Conservation (phyloP, 768 basidiomycete genomes). For the Suillus bovinus region DNA sequence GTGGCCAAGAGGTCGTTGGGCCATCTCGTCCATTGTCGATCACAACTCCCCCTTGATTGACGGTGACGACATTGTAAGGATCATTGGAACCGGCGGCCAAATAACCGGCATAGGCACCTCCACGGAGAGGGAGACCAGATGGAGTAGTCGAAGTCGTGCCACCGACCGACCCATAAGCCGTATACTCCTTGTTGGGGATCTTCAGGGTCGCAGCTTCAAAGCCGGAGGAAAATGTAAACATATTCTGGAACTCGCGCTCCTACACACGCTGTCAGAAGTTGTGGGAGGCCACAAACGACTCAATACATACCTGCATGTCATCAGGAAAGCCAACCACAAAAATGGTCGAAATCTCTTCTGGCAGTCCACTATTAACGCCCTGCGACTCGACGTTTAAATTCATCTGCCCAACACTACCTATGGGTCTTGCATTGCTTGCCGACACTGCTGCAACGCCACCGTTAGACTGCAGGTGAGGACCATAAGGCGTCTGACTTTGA, state of each 20-base stretch:
- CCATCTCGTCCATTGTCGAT: conserved; percentile 78
- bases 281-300: conserved; percentile 7
- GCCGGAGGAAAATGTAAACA: conserved; percentile 95
- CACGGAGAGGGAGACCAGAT: conserved; percentile 37
- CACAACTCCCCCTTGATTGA: conserved; percentile 83
- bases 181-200: conserved; percentile 91
- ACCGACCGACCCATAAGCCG: conserved; percentile 60
- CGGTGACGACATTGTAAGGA: conserved; percentile 81
- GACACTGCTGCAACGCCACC: conserved; percentile 30
- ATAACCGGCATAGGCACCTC: conserved; percentile 34
- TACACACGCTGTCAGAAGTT: conserved; percentile 34
- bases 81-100: conserved; percentile 62
- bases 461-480: conserved; percentile 59
- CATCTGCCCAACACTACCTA: conserved; percentile 31
- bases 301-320: conserved; percentile 85
- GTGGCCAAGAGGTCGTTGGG: conserved; percentile 68
- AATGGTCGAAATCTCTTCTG: conserved; percentile 94
- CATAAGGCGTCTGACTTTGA: conserved; percentile 76
- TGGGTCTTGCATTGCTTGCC: conserved; percentile 23
- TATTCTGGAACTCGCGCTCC: conserved; percentile 99
- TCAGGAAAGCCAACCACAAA: conserved; percentile 99
- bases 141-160: conserved; percentile 27
- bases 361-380: conserved; percentile 31
- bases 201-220: conserved; percentile 98
- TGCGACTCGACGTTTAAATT: conserved; percentile 26